Conservation (phyloP, 257 asterid genomes). For the Catharanthus roseus region DNA sequence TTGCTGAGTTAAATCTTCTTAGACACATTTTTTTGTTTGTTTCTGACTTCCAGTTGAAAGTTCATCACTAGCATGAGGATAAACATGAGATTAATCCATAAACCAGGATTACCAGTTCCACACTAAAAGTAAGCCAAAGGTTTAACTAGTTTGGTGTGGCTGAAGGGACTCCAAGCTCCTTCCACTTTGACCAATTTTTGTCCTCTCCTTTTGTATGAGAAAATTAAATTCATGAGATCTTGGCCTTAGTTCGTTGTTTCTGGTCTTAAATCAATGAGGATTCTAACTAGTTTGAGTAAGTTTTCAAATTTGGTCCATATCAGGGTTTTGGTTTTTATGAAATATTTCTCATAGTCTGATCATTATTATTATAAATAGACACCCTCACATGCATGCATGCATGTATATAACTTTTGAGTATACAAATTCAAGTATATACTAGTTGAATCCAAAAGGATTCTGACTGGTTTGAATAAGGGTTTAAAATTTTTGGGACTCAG, state of each 20-base stretch:
- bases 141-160: background rate
- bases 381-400: too few relatives aligned
- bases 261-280: background rate
- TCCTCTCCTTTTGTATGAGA: background rate
- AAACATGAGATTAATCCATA: background rate
- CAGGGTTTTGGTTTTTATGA: background rate
- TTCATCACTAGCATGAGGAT: background rate
- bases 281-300: background rate
- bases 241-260: background rate
- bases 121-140: background rate
- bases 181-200: too few relatives aligned
- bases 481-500: too few relatives aligned
- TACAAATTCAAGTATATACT: too few relatives aligned
- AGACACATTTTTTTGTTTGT: background rate
- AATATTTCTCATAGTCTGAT: background rate
- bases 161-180: too few relatives aligned
- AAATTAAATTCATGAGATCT: background rate
- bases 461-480: too few relatives aligned
- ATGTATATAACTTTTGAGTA: too few relatives aligned
- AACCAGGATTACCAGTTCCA: background rate
- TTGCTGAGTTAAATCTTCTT: constrained; percentile 6
- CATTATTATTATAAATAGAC: background rate
- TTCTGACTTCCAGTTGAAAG: background rate
- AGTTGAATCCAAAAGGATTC: too few relatives aligned
- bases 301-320: background rate